Evolutionary conservation across 768 basidiomycete species (phyloP).

Genomic region (Pisolithus albus): DNA sequence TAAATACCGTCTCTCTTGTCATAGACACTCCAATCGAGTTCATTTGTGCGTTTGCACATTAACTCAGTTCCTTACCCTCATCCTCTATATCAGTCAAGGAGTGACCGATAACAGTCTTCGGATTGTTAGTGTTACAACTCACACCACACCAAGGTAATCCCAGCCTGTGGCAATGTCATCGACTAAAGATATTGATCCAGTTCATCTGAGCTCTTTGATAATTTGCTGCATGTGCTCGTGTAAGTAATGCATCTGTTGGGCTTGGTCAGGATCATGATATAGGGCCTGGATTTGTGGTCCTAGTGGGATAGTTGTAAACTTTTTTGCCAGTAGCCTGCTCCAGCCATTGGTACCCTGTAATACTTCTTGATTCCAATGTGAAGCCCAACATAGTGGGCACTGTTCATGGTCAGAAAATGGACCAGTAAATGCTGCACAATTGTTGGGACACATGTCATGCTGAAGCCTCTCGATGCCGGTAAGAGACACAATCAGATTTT

Average conservation of each 20-base stretch:
- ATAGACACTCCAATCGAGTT: too few relatives aligned
- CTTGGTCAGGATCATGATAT: slow-evolving; percentile 9
- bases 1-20: too few relatives aligned
- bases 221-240: slow-evolving; percentile 2
- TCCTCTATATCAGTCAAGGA: too few relatives aligned
- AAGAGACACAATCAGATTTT: slow-evolving; percentile 1
- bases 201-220: neutral
- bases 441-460: slow-evolving; percentile 12
- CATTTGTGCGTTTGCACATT: too few relatives aligned
- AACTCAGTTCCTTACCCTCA: too few relatives aligned
- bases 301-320: slow-evolving; percentile 14
- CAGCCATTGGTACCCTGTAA: neutral
- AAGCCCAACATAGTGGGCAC: slow-evolving; percentile 26
- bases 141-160: slow-evolving; percentile 2
- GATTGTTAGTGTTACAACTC: too few relatives aligned
- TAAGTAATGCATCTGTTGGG: slow-evolving; percentile 1
- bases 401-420: slow-evolving; percentile 6
- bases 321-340: slow-evolving; percentile 3
- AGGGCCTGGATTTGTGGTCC: slow-evolving; percentile 30
- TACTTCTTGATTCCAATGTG: neutral
- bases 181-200: neutral
- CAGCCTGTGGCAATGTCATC: slow-evolving; percentile 7
- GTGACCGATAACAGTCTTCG: too few relatives aligned
- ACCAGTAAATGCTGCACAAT: slow-evolving; percentile 20
- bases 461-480: slow-evolving; percentile 1